phyloP scores from a whole-genome alignment of 108 stramenopile genomes.

The Discostella stelligeroides region DNA sequence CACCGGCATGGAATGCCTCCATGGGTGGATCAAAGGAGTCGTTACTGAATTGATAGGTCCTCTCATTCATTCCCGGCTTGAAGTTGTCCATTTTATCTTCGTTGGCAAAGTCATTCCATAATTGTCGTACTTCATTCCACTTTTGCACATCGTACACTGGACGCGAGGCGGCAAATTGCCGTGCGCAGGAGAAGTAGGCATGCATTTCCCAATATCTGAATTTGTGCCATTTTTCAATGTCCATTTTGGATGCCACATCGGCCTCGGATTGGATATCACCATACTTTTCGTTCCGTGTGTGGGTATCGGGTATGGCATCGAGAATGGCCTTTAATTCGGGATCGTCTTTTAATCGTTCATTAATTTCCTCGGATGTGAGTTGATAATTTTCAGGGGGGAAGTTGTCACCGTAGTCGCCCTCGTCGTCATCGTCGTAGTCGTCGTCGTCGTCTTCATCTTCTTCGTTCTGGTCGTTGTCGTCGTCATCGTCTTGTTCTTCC shows the following conservation, averaged over 20 bases:
- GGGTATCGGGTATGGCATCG: background rate
- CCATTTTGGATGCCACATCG: background rate
- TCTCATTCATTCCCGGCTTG: background rate
- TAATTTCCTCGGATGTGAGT: background rate
- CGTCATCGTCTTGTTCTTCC: slow-evolving; percentile 7
- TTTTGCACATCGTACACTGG: slow-evolving; percentile 11
- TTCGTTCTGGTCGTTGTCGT: slow-evolving; percentile 10
- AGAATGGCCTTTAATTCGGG: slow-evolving; percentile 6
- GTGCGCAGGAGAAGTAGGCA: slow-evolving; percentile 40
- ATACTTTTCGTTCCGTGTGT: background rate
- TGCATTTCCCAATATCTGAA: slow-evolving; percentile 43
- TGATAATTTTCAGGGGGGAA: too few species aligned
- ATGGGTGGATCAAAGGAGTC: slow-evolving; percentile 30
- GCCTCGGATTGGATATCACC: slow-evolving; percentile 10
- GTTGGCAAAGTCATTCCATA: slow-evolving; percentile 29
- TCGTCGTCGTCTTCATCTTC: background rate
- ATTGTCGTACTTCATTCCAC: slow-evolving; percentile 29
- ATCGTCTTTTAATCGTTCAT: slow-evolving; percentile 8
- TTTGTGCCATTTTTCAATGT: slow-evolving; percentile 20
- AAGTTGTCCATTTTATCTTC: slow-evolving; percentile 15
- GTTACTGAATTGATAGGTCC: slow-evolving; percentile 20
- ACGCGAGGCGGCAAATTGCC: slow-evolving; percentile 11
- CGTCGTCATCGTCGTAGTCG: slow-evolving; percentile 16
- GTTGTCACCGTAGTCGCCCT: slow-evolving; percentile 4
- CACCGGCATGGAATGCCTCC: slow-evolving; percentile 33